Base-by-base conservation (phyloP, 257 asterid genomes). In the Lycium ferocissimum region DNA sequence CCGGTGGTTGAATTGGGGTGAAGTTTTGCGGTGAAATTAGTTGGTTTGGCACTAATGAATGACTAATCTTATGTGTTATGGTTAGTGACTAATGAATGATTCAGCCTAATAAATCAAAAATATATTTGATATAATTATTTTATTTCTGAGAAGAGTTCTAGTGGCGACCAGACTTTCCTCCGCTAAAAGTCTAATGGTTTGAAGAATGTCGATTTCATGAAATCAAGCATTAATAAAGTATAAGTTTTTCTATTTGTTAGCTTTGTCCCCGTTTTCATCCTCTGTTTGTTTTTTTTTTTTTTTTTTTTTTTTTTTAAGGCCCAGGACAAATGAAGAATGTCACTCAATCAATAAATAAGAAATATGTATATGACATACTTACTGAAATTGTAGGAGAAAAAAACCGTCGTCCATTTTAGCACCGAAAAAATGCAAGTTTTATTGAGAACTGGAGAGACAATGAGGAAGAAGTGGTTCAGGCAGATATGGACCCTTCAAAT, bases 21-120 rank as follows among this genome's bases (percentile, higher is more conserved):
- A 47, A 73, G 61, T 47, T 73, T 22, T 73, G 18, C 53, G 26
- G 63, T 76, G 63, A 13, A 53, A 51, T 76, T 76, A 47, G 82
- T 13, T 81, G 9, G 3, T 58, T 49, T 73, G 47, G 87, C 72
- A 45, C 84, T 81, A 40, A 40, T 40, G 45, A 40, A 40, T 40
- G 45, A 40, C 45, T 40, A 40, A 40, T 40, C 9, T 67, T 67
- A 15, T 37, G 22, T 35, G 75, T 0, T 35, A 37, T 1, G 1
- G 17, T 17, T 58, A 15, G 10, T 65, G 3, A 22, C n/a, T 33
- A 33, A 12, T 65, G 6, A 62, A 26, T 4, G 6, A 26, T 26
- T 18, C 33, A 26, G 2, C 43, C 3, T 33, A 11, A 35, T 11
- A 54, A 12, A 65, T 26, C 3, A 0, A 5, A 65, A 11, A 11